phyloP scores from a whole-genome alignment of 208 protist species.

The Trypanosoma mega region DNA sequence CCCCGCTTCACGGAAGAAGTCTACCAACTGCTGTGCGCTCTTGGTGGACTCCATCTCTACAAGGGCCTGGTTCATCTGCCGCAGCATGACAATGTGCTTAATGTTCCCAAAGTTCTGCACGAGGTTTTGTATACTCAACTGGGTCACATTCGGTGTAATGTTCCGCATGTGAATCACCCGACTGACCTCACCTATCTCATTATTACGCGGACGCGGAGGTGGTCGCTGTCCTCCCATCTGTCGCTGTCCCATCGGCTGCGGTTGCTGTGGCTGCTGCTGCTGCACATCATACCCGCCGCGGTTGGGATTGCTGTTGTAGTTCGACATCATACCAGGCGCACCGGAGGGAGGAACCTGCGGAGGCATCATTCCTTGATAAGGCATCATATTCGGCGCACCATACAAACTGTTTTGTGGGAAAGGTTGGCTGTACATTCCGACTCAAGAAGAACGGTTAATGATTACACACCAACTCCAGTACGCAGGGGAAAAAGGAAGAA shows the following conservation, averaged over 20 bases:
- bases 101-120: constrained; percentile 88
- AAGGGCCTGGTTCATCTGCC: constrained; percentile 92
- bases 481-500: background rate
- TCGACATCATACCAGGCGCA: constrained; percentile 43
- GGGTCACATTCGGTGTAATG: constrained; percentile 89
- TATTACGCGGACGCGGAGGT: constrained; percentile 53
- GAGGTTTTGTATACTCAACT: constrained; percentile 88
- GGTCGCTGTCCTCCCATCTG: constrained; percentile 19
- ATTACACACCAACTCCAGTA: background rate
- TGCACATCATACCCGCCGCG: constrained; percentile 30
- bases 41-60: constrained; percentile 90
- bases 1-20: constrained; percentile 83
- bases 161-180: constrained; percentile 90
- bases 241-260: constrained; percentile 18
- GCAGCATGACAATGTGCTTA: constrained; percentile 92
- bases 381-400: constrained; percentile 68
- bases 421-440: constrained; percentile 71
- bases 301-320: constrained; percentile 39
- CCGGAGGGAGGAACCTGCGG: constrained; percentile 29
- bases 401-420: constrained; percentile 71
- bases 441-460: constrained; percentile 2
- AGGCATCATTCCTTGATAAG: constrained; percentile 42
- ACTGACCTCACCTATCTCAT: constrained; percentile 86
- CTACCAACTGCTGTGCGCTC: constrained; percentile 86
- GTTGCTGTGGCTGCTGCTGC: constrained; percentile 15